Percentiles rank a stretch among this genome's conserved stretches.
Evolutionary conservation across 768 basidiomycete species (phyloP).

Genomic region (Lactarius psammicola): DNA sequence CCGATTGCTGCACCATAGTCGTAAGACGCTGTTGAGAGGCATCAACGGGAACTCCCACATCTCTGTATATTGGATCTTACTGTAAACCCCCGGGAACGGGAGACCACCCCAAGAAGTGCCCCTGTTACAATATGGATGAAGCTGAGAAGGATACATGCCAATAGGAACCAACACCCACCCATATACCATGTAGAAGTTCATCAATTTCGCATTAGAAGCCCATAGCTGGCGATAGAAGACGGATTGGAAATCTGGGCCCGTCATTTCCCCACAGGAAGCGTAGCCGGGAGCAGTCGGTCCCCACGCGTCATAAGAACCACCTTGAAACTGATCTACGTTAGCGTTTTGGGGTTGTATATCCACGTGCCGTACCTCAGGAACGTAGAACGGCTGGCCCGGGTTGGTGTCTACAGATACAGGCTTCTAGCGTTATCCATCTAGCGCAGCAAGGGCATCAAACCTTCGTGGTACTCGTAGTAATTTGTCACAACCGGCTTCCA

Average conservation of each 20-base stretch:
- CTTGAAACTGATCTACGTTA: constrained; percentile 52
- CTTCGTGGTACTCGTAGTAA: constrained; percentile 63
- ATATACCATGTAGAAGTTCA: constrained; percentile 85
- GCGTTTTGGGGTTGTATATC: background rate
- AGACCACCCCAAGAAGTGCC: constrained; percentile 86
- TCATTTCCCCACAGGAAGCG: constrained; percentile 58
- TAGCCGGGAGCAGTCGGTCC: constrained; percentile 74
- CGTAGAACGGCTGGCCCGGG: constrained; percentile 61
- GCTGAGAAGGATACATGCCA: background rate
- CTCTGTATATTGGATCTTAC: constrained; percentile 32
- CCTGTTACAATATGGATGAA: constrained; percentile 37
- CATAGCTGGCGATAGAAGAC: constrained; percentile 78
- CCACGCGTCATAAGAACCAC: constrained; percentile 81
- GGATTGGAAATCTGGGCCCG: constrained; percentile 70
- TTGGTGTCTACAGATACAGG: constrained; percentile 34
- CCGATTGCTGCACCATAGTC: constrained; percentile 76
- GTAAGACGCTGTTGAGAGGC: constrained; percentile 50
- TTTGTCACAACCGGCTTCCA: constrained; percentile 66
- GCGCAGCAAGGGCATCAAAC: constrained; percentile 27
- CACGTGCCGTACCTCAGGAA: constrained; percentile 55
- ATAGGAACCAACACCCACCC: constrained; percentile 44
- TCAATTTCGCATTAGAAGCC: constrained; percentile 78
- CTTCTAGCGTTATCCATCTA: background rate
- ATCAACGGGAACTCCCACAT: background rate
- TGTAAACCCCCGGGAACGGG: constrained; percentile 75